phyloP scores from a whole-genome alignment of 2,329 filamentous ascomycete species.

The Alternaria sp. region DNA sequence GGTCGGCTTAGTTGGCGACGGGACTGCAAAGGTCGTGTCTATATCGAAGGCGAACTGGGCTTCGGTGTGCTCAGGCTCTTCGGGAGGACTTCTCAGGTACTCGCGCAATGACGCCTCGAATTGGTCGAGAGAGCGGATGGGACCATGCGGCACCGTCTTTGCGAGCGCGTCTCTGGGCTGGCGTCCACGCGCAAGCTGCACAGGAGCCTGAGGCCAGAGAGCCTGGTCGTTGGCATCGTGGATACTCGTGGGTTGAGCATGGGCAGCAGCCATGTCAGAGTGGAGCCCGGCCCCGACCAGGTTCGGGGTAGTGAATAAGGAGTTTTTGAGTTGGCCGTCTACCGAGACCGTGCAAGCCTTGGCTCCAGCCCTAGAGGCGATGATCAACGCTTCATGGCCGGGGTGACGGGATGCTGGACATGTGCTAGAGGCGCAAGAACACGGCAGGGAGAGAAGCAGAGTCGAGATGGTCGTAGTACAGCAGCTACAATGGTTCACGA shows the following conservation, averaged over 20 bases:
- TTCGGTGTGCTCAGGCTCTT: conserved; percentile 50
- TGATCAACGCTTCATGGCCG: conserved; percentile 14
- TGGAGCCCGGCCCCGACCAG: conserved; percentile 29
- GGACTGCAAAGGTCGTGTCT: conserved; percentile 48
- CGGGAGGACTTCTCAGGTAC: conserved; percentile 46
- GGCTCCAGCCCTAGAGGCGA: conserved; percentile 10
- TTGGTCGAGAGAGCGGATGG: conserved; percentile 46
- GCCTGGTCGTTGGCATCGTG: conserved; percentile 25
- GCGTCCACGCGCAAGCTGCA: conserved; percentile 49
- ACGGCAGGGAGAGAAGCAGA: neutral
- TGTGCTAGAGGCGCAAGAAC: neutral
- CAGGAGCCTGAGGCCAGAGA: conserved; percentile 31
- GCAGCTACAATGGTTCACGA: neutral
- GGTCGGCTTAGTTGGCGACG: conserved; percentile 13
- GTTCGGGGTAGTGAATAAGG: conserved; percentile 17
- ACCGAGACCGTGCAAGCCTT: conserved; percentile 18
- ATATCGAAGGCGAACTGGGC: conserved; percentile 53
- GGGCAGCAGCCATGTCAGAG: conserved; percentile 34
- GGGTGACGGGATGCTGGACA: neutral
- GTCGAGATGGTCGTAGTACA: neutral
- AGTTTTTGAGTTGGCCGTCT: conserved; percentile 18
- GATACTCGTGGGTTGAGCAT: conserved; percentile 23
- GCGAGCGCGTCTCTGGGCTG: conserved; percentile 50
- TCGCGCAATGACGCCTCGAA: conserved; percentile 50
- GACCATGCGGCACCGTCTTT: conserved; percentile 41